Base-by-base conservation (phyloP, 164 flowering plant genomes). In the Tetracentron sinense region DNA sequence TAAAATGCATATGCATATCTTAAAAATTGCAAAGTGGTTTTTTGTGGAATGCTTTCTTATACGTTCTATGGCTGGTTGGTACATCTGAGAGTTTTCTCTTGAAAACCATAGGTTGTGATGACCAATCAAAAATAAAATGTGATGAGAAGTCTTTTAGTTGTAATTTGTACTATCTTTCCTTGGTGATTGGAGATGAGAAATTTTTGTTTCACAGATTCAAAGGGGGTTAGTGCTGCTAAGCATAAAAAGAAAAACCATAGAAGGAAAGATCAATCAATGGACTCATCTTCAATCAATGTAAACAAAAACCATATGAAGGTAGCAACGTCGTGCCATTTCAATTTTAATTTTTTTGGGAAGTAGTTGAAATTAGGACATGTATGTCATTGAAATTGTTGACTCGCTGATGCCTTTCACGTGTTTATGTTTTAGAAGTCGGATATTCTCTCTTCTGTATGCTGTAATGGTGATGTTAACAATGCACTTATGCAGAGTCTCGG, bases 231-330 rank as follows among this genome's bases (percentile, higher is more conserved):
- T 71, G 60, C 82, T 61, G 60, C 78, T 59, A 93, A 88, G 68
- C 82, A 68, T 63, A 93, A 88, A 75, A 93, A 89, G 85, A 93
- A 90, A 72, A 82, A 83, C 56, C 68, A 89, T 30, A 83, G 82
- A 72, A 82, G 84, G 71, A 93, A 89, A 77, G 97, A 85, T 54
- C 87, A 78, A 54, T 68, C 62, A 22, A 86, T 88, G 70, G 78
- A 75, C 44, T 61, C 74, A 47, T 73, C 77, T 52, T 74, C 72
- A 33, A 79, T 58, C 52, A 63, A 62, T 72, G 69, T n/a, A 8
- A 65, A n/a, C n/a, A n/a, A n/a, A n/a, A n/a, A n/a, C n/a, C n/a
- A n/a, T n/a, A n/a, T n/a, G n/a, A n/a, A n/a, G n/a, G n/a, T n/a
- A n/a, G n/a, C n/a, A n/a, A n/a, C n/a, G n/a, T n/a, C n/a, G n/a